Base-by-base conservation (phyloP, 768 basidiomycete species). In the Lactifluus piperatus region DNA sequence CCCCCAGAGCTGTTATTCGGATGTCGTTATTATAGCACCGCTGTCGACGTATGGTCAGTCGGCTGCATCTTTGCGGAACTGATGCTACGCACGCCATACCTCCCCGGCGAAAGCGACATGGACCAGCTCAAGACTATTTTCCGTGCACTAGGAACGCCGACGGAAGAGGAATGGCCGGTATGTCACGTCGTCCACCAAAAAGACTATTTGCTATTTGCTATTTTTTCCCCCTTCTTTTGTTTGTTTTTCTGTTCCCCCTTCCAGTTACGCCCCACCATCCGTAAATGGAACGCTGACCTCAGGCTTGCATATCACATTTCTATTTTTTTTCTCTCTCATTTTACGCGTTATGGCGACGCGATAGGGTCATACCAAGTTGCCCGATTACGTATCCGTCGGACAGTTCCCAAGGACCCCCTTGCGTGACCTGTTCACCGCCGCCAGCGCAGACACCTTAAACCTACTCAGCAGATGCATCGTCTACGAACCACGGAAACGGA, bases 31-130 rank as follows among this genome's bases (percentile, higher is more conserved):
- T 97, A 99, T 71, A 83, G 91, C 67, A 85, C 91, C 1, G 87
- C 88, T 0, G 93, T 97, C 57, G 95, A 99, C 71, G 83, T 93
- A 32, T 99, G 95, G 95, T 97, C 94, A 10, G 88, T 97, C 4
- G 95, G 95, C 0, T 97, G 94, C 64, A 99, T 99, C 64, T 95
- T 98, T 68, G 92, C 95, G 3, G 97, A 99, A 70, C 81, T 98
- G 51, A 95, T 98, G 88, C 76, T 98, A 34, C 84, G 97, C 16
- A 93, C 89, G 26, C 97, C 97, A 2, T 99, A 97, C 68, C 80
- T 98, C 27, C 86, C 97, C 1, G 97, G 94, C 18, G 94, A 97
- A 64, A 88, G 84, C 52, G 97, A 98, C 71, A 88, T 99, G 82
- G 95, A 97, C 71, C 97, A 99, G 69, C 74, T 99, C 32, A 94